Evolutionary conservation across 306 rosid genomes (phyloP).

Genomic region (Gynostemma pentaphyllum): DNA sequence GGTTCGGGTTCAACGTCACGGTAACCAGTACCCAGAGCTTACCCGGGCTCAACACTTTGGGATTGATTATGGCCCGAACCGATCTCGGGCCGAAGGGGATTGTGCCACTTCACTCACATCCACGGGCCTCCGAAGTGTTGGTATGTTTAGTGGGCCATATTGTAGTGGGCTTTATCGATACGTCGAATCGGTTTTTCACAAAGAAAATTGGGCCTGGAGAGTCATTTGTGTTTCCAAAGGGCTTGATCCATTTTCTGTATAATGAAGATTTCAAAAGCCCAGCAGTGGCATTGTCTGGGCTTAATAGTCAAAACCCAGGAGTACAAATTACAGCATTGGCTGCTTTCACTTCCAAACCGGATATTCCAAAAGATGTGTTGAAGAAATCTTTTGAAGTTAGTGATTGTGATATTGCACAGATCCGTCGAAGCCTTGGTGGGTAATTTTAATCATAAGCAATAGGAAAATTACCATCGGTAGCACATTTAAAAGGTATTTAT

Average conservation of each 20-base stretch:
- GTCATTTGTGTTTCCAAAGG: conserved; percentile 59
- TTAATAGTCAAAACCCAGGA: conserved; percentile 68
- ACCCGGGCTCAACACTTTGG: conserved; percentile 76
- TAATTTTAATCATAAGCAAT: not conserved
- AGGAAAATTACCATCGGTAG: no score
- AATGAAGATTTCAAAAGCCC: conserved; percentile 20
- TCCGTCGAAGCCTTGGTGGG: conserved; percentile 31
- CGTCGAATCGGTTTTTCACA: conserved; percentile 17
- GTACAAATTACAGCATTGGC: conserved; percentile 29
- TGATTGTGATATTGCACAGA: conserved; percentile 21
- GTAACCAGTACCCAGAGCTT: conserved; percentile 27
- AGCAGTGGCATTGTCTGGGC: conserved; percentile 40
- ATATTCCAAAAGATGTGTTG: conserved; percentile 19
- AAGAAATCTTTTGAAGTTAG: conserved; percentile 33
- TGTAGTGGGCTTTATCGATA: conserved; percentile 56
- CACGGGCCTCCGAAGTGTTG: conserved; percentile 55
- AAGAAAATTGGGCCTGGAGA: conserved; percentile 36
- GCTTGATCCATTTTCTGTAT: conserved; percentile 45
- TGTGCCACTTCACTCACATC: conserved; percentile 47
- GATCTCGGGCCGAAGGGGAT: conserved; percentile 26
- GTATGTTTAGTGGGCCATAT: conserved; percentile 31
- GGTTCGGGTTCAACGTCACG: conserved; percentile 35
- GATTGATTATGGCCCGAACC: conserved; percentile 37
- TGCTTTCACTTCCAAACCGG: conserved; percentile 33
- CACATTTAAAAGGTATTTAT: no score